These are phyloP conservation scores for Trichoderma oligosporum DNA, from an alignment of 2,329 filamentous ascomycete species.

Conservation along the genomic window DNA sequence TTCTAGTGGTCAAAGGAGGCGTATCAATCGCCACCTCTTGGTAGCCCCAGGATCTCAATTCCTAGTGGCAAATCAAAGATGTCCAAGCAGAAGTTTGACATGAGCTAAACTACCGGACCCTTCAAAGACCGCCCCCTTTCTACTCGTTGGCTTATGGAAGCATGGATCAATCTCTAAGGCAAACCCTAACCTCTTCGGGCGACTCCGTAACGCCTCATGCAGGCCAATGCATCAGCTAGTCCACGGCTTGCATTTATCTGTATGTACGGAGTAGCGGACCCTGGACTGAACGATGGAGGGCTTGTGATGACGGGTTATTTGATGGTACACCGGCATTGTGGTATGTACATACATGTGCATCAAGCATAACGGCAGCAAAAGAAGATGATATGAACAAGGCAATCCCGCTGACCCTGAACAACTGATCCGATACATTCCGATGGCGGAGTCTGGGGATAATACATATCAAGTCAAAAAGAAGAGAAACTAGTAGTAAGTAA, in stretches of 20 bases:
- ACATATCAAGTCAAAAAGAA: no score
- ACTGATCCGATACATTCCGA: constrained; percentile 4
- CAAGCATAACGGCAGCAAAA: neutral
- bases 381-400: neutral
- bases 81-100: neutral
- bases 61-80: constrained; percentile 12
- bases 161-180: no score
- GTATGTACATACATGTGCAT: neutral
- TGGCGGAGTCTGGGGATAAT: neutral
- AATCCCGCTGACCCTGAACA: neutral
- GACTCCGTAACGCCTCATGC: constrained; percentile 19
- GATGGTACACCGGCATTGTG: neutral
- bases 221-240: constrained; percentile 10
- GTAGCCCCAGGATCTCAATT: constrained; percentile 4
- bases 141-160: neutral
- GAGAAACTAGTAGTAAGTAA: neutral
- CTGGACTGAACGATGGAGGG: no score
- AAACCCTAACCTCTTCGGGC: constrained; percentile 15
- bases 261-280: no score
- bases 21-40: constrained; percentile 1
- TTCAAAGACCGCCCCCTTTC: no score
- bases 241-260: neutral
- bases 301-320: no score
- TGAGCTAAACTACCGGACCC: neutral
- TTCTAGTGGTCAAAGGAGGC: no score